These are phyloP conservation scores for Rozella allomycis DNA, from an alignment of 371 early-diverging fungal genomes.

Conservation along the genomic window DNA sequence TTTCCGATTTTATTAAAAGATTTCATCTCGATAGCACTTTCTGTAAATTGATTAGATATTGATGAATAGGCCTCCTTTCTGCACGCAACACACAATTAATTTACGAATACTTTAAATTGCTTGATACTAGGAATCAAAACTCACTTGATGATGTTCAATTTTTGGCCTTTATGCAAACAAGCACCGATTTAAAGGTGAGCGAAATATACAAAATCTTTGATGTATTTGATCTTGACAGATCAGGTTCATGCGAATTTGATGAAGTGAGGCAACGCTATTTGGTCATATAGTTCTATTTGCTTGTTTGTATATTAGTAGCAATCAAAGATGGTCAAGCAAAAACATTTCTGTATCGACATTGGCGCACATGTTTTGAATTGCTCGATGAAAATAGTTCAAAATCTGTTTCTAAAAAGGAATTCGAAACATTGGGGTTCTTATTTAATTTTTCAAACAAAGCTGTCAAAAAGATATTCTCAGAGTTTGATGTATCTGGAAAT, in stretches of 20 bases:
- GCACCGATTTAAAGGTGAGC: constrained; percentile 11
- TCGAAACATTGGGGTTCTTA: constrained; percentile 18
- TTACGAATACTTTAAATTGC: constrained; percentile 11
- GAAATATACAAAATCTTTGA: constrained; percentile 17
- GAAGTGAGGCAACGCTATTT: constrained; percentile 6
- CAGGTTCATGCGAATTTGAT: constrained; percentile 18
- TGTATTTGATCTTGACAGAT: constrained; percentile 18
- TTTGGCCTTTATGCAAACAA: constrained; percentile 7
- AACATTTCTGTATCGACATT: constrained; percentile 20
- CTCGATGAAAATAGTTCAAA: constrained; percentile 23
- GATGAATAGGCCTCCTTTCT: constrained; percentile 7
- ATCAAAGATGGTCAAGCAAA: constrained; percentile 18
- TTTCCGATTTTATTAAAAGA: no score
- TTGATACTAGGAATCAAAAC: constrained; percentile 14
- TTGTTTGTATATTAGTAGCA: constrained; percentile 18
- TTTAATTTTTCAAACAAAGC: constrained; percentile 15
- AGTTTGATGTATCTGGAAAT: constrained; percentile 20
- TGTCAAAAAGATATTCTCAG: constrained; percentile 13
- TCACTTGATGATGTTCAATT: constrained; percentile 20
- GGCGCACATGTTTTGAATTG: constrained; percentile 24
- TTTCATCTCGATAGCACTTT: no score
- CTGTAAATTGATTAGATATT: no score
- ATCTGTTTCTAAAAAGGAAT: constrained; percentile 16
- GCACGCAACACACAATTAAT: constrained; percentile 12
- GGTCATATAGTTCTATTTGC: constrained; percentile 13